Conservation (phyloP, 1,284 basidiomycete genomes). For the Trametes pubescens region DNA sequence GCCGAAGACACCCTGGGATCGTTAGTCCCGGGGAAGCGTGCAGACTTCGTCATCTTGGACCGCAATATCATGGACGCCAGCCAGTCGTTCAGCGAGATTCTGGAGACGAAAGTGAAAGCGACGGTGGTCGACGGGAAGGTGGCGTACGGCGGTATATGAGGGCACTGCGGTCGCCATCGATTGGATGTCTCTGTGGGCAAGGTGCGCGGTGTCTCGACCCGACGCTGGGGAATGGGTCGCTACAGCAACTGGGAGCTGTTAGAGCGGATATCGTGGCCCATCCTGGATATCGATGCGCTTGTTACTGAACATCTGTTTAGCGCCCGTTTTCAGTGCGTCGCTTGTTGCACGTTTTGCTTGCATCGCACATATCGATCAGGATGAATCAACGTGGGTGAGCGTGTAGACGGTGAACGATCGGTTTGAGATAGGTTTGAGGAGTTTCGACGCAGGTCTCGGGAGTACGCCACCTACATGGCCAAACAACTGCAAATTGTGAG, state of each 20-base stretch:
- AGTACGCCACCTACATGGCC: slow-evolving; percentile 1
- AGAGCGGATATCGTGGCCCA: not conserved
- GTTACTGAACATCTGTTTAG: too few species aligned
- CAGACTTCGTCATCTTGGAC: slow-evolving; percentile 87
- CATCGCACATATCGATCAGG: too few species aligned
- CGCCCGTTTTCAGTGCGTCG: too few species aligned
- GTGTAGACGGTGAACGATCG: too few species aligned
- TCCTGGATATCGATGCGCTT: too few species aligned
- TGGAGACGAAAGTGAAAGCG: slow-evolving; percentile 61
- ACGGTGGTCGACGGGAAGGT: slow-evolving; percentile 81
- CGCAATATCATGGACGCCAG: slow-evolving; percentile 74
- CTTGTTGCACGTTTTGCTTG: too few species aligned
- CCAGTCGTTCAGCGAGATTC: slow-evolving; percentile 62
- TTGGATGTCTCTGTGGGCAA: too few species aligned
- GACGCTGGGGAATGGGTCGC: not conserved
- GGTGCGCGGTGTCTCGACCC: not conserved
- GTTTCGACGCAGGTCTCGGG: too few species aligned
- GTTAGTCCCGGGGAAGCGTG: slow-evolving; percentile 77
- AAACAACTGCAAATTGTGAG: not conserved
- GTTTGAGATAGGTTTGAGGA: too few species aligned
- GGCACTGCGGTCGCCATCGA: not conserved
- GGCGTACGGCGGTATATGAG: slow-evolving; percentile 61
- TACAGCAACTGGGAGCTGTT: not conserved
- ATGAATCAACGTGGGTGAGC: too few species aligned
- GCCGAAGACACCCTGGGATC: slow-evolving; percentile 76